These are phyloP conservation scores for Scutellaria galericulata DNA, from an alignment of 257 asterid species.

Conservation along the genomic window DNA sequence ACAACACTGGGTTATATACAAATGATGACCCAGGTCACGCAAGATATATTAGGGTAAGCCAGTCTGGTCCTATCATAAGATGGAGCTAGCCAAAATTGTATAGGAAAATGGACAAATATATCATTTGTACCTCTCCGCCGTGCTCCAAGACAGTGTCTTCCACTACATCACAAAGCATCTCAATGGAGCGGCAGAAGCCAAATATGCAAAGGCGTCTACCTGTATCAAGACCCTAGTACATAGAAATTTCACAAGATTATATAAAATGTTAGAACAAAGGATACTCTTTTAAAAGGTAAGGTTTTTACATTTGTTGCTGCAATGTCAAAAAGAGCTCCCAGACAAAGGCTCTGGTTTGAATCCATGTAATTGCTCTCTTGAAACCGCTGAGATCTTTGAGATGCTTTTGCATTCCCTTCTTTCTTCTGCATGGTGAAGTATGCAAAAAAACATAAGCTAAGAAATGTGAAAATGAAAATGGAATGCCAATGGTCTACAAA, in stretches of 20 bases:
- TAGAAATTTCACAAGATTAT: constrained; percentile 29
- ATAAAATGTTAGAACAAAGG: neutral
- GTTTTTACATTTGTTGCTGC: constrained; percentile 90
- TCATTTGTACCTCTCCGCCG: constrained; percentile 88
- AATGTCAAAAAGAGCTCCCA: constrained; percentile 96
- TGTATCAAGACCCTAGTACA: constrained; percentile 74
- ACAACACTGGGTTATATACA: neutral
- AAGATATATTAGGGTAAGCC: neutral
- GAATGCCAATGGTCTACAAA: constrained; percentile 23
- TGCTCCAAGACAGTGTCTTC: constrained; percentile 97
- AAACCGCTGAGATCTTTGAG: constrained; percentile 70
- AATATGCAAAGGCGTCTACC: constrained; percentile 90
- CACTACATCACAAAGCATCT: constrained; percentile 98
- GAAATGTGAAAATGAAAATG: neutral
- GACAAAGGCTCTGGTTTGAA: constrained; percentile 83
- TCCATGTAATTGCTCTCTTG: constrained; percentile 95
- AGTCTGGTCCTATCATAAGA: constrained; percentile 3
- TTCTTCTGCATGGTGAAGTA: constrained; percentile 61
- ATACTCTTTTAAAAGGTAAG: constrained; percentile 17
- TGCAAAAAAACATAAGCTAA: neutral
- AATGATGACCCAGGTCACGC: neutral
- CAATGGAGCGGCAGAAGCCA: constrained; percentile 96
- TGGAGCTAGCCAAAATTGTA: neutral
- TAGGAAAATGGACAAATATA: neutral
- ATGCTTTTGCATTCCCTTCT: constrained; percentile 57